phyloP scores from a whole-genome alignment of 192 early-diverging fungal species.

The Obelidium mucronatum region DNA sequence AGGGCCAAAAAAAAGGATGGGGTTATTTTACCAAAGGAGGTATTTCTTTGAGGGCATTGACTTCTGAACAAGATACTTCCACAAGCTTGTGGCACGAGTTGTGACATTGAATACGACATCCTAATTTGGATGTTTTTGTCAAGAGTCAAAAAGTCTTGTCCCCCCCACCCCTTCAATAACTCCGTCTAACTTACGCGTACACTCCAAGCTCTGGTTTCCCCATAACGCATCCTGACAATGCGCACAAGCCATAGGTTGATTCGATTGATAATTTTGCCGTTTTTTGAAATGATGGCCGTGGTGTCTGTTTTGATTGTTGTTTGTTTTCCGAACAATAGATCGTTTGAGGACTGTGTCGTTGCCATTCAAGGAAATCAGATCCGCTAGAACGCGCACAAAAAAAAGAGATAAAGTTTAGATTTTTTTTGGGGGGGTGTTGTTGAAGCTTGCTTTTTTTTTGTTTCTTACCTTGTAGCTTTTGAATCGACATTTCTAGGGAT shows the following conservation, averaged over 20 bases:
- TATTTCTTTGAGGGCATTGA: conserved; percentile 41
- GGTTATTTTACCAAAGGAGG: conserved; percentile 45
- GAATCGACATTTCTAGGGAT: conserved; percentile 19
- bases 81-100: conserved; percentile 34
- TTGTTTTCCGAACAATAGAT: conserved; percentile 7
- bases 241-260: conserved; percentile 61
- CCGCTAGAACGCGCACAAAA: too few relatives aligned
- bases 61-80: conserved; percentile 50
- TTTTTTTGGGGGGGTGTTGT: too few relatives aligned
- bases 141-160: not conserved
- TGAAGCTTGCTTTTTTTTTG: too few relatives aligned
- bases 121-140: not conserved
- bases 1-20: not conserved
- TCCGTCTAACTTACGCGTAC: conserved; percentile 42
- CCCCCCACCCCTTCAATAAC: not conserved
- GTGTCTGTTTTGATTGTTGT: conserved; percentile 13
- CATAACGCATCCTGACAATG: conserved; percentile 60
- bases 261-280: conserved; percentile 40
- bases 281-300: conserved; percentile 53
- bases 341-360: not conserved
- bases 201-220: conserved; percentile 58
- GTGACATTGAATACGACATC: conserved; percentile 33
- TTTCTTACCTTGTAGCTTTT: conserved; percentile 34
- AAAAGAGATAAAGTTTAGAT: too few relatives aligned
- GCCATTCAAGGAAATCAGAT: not conserved